phyloP scores from a whole-genome alignment of 2,329 filamentous ascomycete species.

The Harringtonia lauricola region DNA sequence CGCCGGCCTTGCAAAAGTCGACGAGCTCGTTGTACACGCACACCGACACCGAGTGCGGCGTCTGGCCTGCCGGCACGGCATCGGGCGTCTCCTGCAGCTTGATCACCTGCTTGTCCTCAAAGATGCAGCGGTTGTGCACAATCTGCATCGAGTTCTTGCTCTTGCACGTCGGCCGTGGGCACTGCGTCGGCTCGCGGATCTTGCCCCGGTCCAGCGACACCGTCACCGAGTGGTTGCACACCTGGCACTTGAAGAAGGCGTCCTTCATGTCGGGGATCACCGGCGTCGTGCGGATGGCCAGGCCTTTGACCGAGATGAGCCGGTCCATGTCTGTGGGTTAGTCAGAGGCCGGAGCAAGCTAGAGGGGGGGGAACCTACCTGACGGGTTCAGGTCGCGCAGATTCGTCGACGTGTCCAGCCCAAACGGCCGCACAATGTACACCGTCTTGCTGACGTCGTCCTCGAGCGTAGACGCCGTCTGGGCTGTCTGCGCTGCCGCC shows the following conservation, averaged over 20 bases:
- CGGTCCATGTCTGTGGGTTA: conserved; percentile 72
- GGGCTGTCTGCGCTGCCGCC: conserved; percentile 18
- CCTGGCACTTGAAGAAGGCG: conserved; percentile 91
- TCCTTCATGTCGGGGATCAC: conserved; percentile 99
- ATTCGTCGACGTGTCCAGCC: conserved; percentile 77
- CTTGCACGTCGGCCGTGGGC: conserved; percentile 70
- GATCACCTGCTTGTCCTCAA: conserved; percentile 97
- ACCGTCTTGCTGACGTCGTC: conserved; percentile 68
- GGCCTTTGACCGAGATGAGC: conserved; percentile 84
- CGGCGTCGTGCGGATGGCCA: conserved; percentile 90
- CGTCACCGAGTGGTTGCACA: conserved; percentile 83
- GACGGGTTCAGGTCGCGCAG: conserved; percentile 89
- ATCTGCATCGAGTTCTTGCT: conserved; percentile 97
- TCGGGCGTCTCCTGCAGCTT: conserved; percentile 97
- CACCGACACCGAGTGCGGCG: conserved; percentile 90
- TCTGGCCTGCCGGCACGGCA: conserved; percentile 88
- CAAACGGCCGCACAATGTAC: conserved; percentile 84
- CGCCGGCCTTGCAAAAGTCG: conserved; percentile 95
- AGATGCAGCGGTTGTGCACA: conserved; percentile 87
- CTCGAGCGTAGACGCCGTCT: conserved; percentile 42
- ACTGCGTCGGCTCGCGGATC: conserved; percentile 87
- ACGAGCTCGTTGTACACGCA: conserved; percentile 96
- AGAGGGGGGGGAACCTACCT: conserved; percentile 31
- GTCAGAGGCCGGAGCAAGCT: not conserved
- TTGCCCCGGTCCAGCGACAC: conserved; percentile 91